phyloP scores from a whole-genome alignment of 2,329 filamentous ascomycete genomes.

The Arthrobotrys sinensis region DNA sequence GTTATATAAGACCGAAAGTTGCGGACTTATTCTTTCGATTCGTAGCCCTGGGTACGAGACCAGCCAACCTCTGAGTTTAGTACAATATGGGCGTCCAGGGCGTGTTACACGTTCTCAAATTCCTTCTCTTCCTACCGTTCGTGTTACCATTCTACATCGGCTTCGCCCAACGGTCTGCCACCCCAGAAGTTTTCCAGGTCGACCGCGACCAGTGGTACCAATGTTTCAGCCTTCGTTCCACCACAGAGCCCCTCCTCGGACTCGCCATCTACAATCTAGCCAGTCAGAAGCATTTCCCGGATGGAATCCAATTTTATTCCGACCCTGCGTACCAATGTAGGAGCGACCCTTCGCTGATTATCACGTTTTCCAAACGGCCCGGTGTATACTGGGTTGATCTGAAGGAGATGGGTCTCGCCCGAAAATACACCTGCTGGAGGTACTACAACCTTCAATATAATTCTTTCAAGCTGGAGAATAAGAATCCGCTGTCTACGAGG shows the following conservation, averaged over 20 bases:
- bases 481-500: background rate
- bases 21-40: too few species aligned
- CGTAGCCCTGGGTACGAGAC: too few species aligned
- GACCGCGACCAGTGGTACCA: background rate
- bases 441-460: conserved; percentile 27
- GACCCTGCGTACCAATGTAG: background rate
- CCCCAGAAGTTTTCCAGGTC: background rate
- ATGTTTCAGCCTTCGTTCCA: conserved; percentile 16
- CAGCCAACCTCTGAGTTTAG: too few species aligned
- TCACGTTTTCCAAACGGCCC: conserved; percentile 2
- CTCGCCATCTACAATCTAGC: conserved; percentile 23
- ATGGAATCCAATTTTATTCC: conserved; percentile 24
- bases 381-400: conserved; percentile 41
- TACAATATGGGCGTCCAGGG: background rate
- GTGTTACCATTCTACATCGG: conserved; percentile 18
- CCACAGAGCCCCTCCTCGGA: conserved; percentile 1
- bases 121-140: background rate
- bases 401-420: background rate
- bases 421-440: conserved; percentile 26
- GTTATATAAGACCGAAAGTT: too few species aligned
- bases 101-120: background rate
- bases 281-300: conserved; percentile 9
- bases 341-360: conserved; percentile 14
- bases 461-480: background rate
- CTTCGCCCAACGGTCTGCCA: conserved; percentile 2